phyloP scores from a whole-genome alignment of 257 asterid genomes.

The Apocynum venetum region DNA sequence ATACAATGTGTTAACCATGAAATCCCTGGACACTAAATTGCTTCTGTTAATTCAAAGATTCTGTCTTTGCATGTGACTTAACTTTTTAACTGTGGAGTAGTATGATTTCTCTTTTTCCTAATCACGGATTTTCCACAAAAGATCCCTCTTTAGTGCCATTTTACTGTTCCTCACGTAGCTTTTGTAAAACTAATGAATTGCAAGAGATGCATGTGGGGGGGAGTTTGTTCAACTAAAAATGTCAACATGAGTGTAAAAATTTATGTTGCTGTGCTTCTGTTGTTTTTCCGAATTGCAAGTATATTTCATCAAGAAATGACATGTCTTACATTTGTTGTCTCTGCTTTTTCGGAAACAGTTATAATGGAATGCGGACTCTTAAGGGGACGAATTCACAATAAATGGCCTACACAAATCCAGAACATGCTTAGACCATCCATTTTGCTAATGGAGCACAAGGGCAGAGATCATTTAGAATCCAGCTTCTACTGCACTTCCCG shows the following conservation, averaged over 20 bases:
- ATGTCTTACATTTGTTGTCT: background rate
- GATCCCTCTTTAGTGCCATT: background rate
- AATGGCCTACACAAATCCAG: constrained; percentile 3
- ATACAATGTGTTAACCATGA: background rate
- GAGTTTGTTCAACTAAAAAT: too few relatives aligned
- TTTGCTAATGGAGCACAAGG: background rate
- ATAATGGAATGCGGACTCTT: constrained; percentile 15
- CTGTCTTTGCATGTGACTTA: background rate
- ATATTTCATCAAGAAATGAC: background rate
- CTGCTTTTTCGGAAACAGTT: background rate
- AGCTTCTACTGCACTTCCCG: constrained; percentile 12
- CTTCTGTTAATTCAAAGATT: background rate
- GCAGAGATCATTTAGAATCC: background rate
- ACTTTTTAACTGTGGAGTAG: background rate
- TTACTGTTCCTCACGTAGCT: background rate
- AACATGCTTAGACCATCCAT: background rate
- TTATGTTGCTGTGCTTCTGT: background rate
- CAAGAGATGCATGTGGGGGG: background rate
- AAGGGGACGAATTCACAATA: background rate
- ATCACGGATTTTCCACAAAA: background rate
- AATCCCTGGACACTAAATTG: background rate
- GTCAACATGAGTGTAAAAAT: background rate
- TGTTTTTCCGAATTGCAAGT: background rate
- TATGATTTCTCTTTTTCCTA: background rate
- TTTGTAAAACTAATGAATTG: background rate